These are phyloP conservation scores for Abelmoschus esculentus DNA, from an alignment of 345 rosid genomes.

Conservation along the genomic window DNA sequence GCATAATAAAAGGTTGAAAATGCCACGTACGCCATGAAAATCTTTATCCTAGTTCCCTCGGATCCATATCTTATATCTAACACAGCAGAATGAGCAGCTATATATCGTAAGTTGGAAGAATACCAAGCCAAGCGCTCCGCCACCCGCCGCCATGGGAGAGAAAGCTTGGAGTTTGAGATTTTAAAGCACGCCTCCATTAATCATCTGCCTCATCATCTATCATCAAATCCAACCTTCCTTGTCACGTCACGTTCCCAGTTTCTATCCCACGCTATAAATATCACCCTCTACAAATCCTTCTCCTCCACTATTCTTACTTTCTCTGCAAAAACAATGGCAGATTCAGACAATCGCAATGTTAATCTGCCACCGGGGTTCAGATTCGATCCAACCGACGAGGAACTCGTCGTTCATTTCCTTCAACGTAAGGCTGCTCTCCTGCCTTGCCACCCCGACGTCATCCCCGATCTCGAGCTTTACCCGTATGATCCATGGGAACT, in stretches of 20 bases:
- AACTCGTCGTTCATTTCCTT: constrained; percentile 89
- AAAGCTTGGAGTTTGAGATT: not conserved
- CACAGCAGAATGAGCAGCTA: not conserved
- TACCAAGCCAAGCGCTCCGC: constrained; percentile 6
- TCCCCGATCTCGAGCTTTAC: constrained; percentile 85
- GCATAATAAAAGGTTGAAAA: too few species aligned
- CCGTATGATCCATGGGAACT: constrained; percentile 96
- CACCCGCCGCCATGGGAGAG: constrained; percentile 26
- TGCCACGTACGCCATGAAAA: too few species aligned
- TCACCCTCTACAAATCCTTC: constrained; percentile 14
- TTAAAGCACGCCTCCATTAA: constrained; percentile 3
- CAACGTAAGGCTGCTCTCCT: constrained; percentile 77
- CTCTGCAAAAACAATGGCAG: constrained; percentile 28
- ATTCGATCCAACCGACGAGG: constrained; percentile 81
- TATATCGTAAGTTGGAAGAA: constrained; percentile 31
- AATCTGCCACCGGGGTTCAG: constrained; percentile 92
- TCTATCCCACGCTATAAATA: constrained; percentile 22
- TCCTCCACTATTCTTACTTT: constrained; percentile 4
- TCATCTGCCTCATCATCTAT: not conserved
- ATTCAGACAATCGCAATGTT: constrained; percentile 17
- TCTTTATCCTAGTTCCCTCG: not conserved
- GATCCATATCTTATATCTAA: not conserved
- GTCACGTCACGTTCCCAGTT: constrained; percentile 36
- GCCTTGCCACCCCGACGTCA: constrained; percentile 89
- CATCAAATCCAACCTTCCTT: constrained; percentile 19